Evolutionary conservation across 176 grass and related monocot genomes (phyloP).

Genomic region (Calamus simplicifolius): DNA sequence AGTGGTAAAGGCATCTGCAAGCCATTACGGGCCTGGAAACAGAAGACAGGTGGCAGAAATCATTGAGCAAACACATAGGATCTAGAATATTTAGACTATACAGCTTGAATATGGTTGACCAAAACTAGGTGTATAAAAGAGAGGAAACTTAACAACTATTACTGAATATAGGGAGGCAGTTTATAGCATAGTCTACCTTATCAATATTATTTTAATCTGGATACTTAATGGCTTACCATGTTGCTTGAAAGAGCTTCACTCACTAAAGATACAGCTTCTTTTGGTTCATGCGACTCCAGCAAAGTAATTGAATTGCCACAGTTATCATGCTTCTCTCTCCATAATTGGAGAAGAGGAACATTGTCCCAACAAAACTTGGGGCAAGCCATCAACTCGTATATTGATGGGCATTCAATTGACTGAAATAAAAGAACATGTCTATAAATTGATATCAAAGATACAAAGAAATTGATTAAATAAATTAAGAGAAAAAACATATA

Average conservation of each 20-base stretch:
- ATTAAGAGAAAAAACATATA: too few species aligned
- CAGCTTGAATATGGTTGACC: too few species aligned
- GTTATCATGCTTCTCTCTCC: slow-evolving; percentile 54
- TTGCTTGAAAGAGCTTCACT: slow-evolving; percentile 79
- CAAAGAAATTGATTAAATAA: too few species aligned
- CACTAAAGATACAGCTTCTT: slow-evolving; percentile 68
- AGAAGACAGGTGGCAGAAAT: neutral
- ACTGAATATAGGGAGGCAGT: too few species aligned
- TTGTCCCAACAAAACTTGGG: slow-evolving; percentile 63
- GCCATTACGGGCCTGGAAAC: slow-evolving; percentile 57
- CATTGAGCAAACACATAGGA: too few species aligned
- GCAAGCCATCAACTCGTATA: slow-evolving; percentile 82
- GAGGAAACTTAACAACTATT: too few species aligned
- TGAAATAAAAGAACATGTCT: slow-evolving; percentile 24
- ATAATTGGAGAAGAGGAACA: slow-evolving; percentile 76
- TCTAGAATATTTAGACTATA: too few species aligned
- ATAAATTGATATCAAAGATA: too few species aligned
- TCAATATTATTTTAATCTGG: too few species aligned
- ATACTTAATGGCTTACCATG: slow-evolving; percentile 30
- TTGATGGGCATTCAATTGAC: slow-evolving; percentile 94
- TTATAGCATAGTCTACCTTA: too few species aligned
- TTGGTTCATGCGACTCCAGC: slow-evolving; percentile 71
- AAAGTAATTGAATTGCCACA: slow-evolving; percentile 45
- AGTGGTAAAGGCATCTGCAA: slow-evolving; percentile 63
- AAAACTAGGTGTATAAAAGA: too few species aligned